Base-by-base conservation (phyloP, 495 filamentous ascomycete species). In the Aspergillus mulundensis region DNA sequence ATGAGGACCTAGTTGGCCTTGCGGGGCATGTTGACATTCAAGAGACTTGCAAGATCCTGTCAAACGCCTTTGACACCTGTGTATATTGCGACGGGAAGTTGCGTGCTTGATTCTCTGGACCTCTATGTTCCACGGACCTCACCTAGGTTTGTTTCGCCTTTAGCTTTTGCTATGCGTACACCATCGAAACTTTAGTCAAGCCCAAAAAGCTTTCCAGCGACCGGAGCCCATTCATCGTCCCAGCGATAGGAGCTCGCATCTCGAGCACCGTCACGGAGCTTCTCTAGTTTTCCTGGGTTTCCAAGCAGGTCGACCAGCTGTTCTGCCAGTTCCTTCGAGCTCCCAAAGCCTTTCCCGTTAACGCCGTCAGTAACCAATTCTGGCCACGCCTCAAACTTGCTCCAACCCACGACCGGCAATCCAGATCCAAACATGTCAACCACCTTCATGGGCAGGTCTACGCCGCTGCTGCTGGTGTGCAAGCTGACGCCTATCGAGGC, bases 391-490 rank as follows among this genome's bases (percentile, higher is more conserved):
- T 90, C 83, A 61, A 92, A 97, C 7, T 78, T 80, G 19, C 74
- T 78, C 81, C 91, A 96, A 19, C 91, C 94, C 1, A 85, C 87
- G 4, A 99, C 95, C 0, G 94, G 94, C 49, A 99, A 70, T 0
- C 94, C 94, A 0, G 90, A 87, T 0, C 94, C 94, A 65, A 97
- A 96, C 89, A 99, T 94, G 63, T 99, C 94, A 6, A 99, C 92
- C 7, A 99, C 92, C 72, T 99, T 99, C 94, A 99, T 99, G 0
- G 94, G 94, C 20, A 99, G 72, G 72, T 99, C 94, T 0, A 99
- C 90, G 3, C 94, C 94, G 42, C 90, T 95, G 61, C 87, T 92
- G 59, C 89, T 95, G 51, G 82, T 95, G 70, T 99, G 94, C 46
- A 99, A 76, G 62, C 89, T 94, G 16, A 99, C 82, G 2, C 94